phyloP scores from a whole-genome alignment of 129 eudicot genomes.

The Arctium minus region DNA sequence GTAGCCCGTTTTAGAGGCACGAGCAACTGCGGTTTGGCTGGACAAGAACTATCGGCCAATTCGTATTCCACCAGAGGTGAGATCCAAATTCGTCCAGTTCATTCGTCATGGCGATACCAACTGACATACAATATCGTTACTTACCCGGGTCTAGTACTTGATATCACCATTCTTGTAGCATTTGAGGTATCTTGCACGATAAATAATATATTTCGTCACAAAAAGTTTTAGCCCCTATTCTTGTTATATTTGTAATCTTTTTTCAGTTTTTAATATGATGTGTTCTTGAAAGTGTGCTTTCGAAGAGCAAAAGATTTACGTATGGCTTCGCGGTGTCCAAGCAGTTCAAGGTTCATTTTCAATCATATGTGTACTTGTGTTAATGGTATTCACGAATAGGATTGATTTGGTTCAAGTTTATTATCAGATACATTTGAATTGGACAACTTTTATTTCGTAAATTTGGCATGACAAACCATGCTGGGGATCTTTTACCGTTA shows the following conservation, averaged over 20 bases:
- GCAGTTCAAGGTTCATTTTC: not conserved
- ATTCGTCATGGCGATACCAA: conserved; percentile 43
- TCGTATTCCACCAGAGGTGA: conserved; percentile 72
- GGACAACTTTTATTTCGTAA: not conserved
- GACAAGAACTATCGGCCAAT: conserved; percentile 79
- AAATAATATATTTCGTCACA: not conserved
- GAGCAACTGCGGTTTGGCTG: conserved; percentile 86
- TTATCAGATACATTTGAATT: not conserved
- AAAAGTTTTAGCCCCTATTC: not conserved
- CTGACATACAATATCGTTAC: conserved; percentile 20
- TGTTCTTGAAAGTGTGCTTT: not conserved
- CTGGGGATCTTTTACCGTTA: not conserved
- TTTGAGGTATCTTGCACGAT: not conserved
- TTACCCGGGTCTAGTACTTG: not conserved
- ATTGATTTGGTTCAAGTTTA: not conserved
- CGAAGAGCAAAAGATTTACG: too few relatives aligned
- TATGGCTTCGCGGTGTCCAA: too few relatives aligned
- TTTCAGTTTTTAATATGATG: not conserved
- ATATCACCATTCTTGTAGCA: not conserved
- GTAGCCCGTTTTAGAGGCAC: conserved; percentile 84
- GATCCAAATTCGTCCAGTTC: conserved; percentile 60
- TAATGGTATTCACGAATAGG: too few relatives aligned
- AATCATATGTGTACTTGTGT: not conserved
- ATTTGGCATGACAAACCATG: not conserved
- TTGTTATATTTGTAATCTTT: not conserved